Evolutionary conservation across 805 yeast species (phyloP).

Genomic region (Yamadazyma sp.): DNA sequence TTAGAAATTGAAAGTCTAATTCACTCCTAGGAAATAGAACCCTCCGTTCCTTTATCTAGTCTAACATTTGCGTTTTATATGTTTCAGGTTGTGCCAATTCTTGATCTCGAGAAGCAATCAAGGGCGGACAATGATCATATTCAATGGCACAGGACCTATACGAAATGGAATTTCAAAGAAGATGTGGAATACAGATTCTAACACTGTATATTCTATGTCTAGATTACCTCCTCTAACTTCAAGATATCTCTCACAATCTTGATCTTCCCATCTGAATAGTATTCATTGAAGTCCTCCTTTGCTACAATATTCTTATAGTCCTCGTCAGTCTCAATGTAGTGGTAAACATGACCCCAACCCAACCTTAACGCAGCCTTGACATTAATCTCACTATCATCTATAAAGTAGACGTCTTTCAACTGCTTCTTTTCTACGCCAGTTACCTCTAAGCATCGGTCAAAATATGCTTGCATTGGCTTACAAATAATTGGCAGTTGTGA

Average conservation of each 20-base stretch:
- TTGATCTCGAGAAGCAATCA: no score
- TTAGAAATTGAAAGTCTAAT: no score
- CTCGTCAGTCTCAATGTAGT: constrained; percentile 69
- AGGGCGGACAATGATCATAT: no score
- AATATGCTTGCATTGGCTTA: constrained; percentile 81
- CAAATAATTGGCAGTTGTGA: constrained; percentile 67
- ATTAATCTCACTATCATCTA: constrained; percentile 85
- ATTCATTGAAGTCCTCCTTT: constrained; percentile 31
- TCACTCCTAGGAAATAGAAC: no score
- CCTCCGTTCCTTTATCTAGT: no score
- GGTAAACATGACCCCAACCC: constrained; percentile 73
- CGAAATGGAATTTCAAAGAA: no score
- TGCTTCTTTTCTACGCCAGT: constrained; percentile 41
- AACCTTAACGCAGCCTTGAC: constrained; percentile 67
- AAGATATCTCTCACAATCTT: constrained; percentile 32
- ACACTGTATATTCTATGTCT: no score
- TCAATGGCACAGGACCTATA: no score
- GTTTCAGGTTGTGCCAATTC: no score
- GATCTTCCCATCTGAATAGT: constrained; percentile 35
- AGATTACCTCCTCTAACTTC: constrained; percentile 21
- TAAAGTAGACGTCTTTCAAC: constrained; percentile 58
- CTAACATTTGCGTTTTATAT: no score
- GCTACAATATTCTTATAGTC: constrained; percentile 40
- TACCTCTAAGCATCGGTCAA: constrained; percentile 59
- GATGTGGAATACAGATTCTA: no score